These are phyloP conservation scores for Beverwykella pulmonaria DNA, from an alignment of 495 filamentous ascomycete genomes.

Conservation along the genomic window DNA sequence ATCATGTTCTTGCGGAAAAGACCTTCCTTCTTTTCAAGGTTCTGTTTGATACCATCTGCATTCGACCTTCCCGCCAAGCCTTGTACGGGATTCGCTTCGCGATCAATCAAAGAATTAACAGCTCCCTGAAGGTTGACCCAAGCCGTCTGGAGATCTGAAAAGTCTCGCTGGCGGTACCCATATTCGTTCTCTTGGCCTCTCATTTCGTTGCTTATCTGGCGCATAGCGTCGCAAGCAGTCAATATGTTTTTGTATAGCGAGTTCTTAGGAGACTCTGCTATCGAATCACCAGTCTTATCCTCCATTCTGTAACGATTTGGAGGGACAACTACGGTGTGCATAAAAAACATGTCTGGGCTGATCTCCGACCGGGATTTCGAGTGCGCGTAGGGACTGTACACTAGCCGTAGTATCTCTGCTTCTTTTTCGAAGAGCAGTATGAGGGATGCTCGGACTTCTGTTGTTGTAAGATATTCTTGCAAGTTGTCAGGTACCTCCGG, in stretches of 20 bases:
- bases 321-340: constrained; percentile 79
- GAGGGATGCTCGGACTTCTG: constrained; percentile 75
- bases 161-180: constrained; percentile 34
- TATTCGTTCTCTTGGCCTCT: constrained; percentile 48
- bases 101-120: constrained; percentile 89
- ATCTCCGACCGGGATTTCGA: constrained; percentile 56
- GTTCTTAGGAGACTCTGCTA: constrained; percentile 86
- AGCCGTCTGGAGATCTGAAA: constrained; percentile 66
- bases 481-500: constrained; percentile 43
- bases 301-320: constrained; percentile 93
- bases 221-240: constrained; percentile 66
- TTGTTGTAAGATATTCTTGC: constrained; percentile 69
- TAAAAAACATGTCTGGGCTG: constrained; percentile 88
- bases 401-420: constrained; percentile 71
- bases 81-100: constrained; percentile 76
- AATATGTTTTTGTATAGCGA: constrained; percentile 79
- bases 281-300: constrained; percentile 72
- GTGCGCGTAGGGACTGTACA: constrained; percentile 75
- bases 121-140: constrained; percentile 82
- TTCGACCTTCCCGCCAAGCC: constrained; percentile 70
- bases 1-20: constrained; percentile 99
- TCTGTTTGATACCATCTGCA: constrained; percentile 92
- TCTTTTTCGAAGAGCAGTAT: constrained; percentile 84
- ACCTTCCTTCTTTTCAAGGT: constrained; percentile 98
- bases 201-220: constrained; percentile 75